These are phyloP conservation scores for Erodium chrysanthum DNA, from an alignment of 441 rosid genomes.

Conservation along the genomic window DNA sequence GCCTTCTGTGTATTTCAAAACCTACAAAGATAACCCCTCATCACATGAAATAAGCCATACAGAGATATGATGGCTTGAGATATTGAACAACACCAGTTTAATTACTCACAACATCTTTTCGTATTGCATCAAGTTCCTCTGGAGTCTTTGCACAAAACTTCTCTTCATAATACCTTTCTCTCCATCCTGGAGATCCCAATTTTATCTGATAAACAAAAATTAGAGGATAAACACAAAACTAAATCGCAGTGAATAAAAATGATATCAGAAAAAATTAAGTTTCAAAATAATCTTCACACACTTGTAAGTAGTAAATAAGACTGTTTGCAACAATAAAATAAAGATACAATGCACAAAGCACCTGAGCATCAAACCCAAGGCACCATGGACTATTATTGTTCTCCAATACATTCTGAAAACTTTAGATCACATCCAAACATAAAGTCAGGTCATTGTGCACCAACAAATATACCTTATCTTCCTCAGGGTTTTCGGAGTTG, in stretches of 20 bases:
- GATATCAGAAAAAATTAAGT: too few species aligned
- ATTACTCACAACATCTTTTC: conserved; percentile 80
- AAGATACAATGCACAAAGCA: too few species aligned
- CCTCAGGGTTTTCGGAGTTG: conserved; percentile 46
- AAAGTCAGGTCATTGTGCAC: not conserved
- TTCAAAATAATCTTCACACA: too few species aligned
- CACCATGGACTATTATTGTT: too few species aligned
- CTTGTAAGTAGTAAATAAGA: not conserved
- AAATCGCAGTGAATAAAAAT: not conserved
- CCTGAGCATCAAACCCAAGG: too few species aligned
- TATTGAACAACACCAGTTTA: not conserved
- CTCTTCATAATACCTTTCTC: conserved; percentile 83
- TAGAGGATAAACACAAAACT: not conserved
- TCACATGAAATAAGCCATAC: conserved; percentile 18
- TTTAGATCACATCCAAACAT: not conserved
- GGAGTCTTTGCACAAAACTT: conserved; percentile 54
- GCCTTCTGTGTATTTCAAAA: conserved; percentile 75
- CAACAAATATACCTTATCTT: conserved; percentile 58
- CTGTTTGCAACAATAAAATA: not conserved
- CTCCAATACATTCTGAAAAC: too few species aligned
- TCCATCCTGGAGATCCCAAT: conserved; percentile 85
- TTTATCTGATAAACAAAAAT: conserved; percentile 38
- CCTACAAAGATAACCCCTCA: conserved; percentile 35
- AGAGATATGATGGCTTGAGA: conserved; percentile 8
- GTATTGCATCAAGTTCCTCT: conserved; percentile 60